Conservation (phyloP, 768 basidiomycete species). For the Mycena capillaripes region DNA sequence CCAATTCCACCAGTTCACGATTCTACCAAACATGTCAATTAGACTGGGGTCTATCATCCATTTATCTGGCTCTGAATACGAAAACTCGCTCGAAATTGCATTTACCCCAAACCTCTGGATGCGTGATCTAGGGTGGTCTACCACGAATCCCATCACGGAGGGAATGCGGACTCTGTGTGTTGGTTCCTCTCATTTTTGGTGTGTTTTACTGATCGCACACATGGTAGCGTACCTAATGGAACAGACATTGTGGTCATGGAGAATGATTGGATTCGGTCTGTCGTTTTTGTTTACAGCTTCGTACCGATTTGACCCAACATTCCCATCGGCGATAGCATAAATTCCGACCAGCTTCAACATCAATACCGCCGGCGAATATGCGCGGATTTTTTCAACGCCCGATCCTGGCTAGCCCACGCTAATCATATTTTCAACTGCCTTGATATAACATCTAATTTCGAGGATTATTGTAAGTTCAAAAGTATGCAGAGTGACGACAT, state of each 20-base stretch:
- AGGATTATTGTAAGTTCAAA: slow-evolving; percentile 5
- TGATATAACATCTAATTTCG: not conserved
- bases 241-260: not conserved
- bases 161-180: not conserved
- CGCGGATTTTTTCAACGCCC: not conserved
- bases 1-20: slow-evolving; percentile 1
- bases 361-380: slow-evolving; percentile 1
- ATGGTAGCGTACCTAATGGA: not conserved
- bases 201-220: not conserved
- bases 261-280: slow-evolving; percentile 8
- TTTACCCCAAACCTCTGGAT: not conserved
- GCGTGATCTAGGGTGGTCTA: not conserved
- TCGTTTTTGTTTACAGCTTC: not conserved
- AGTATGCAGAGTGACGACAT: not conserved
- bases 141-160: not conserved
- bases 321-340: not conserved
- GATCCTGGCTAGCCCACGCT: slow-evolving; percentile 11
- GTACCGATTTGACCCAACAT: not conserved
- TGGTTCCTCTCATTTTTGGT: not conserved
- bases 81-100: not conserved
- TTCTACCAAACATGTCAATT: not conserved
- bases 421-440: slow-evolving; percentile 2
- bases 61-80: not conserved
- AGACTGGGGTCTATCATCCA: not conserved
- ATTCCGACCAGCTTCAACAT: not conserved